Conservation (phyloP, 2,329 filamentous ascomycete genomes). For the Aspergillus melleus region DNA sequence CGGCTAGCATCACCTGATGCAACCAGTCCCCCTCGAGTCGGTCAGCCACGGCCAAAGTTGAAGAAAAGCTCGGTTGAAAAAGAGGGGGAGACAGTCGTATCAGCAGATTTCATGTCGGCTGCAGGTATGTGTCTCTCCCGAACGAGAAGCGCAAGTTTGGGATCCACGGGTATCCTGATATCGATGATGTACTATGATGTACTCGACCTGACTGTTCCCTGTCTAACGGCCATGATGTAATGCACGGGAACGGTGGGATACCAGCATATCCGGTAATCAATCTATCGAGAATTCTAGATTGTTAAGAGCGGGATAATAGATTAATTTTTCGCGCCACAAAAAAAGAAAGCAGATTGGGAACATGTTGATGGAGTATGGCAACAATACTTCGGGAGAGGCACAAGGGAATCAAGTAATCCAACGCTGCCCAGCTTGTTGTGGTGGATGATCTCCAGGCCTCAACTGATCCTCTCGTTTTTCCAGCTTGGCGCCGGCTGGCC, state of each 20-base stretch:
- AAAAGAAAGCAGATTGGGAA: too few relatives aligned
- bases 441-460: background rate
- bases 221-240: slow-evolving; percentile 1
- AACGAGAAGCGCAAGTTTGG: background rate
- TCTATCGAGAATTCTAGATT: background rate
- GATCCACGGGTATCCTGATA: slow-evolving; percentile 1
- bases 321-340: too few relatives aligned
- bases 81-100: background rate
- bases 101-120: background rate
- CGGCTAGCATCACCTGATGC: slow-evolving; percentile 5
- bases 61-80: background rate
- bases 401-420: too few relatives aligned
- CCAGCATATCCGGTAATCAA: background rate
- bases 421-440: too few relatives aligned
- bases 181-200: slow-evolving; percentile 15
- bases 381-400: too few relatives aligned
- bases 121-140: background rate
- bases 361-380: too few relatives aligned
- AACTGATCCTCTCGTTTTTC: background rate
- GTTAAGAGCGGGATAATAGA: background rate
- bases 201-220: background rate
- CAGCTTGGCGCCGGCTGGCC: slow-evolving; percentile 5
- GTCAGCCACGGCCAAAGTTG: background rate
- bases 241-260: background rate
- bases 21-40: background rate